Base-by-base conservation (phyloP, 176 grass and related monocot species). In the Coix lacrymajobi region DNA sequence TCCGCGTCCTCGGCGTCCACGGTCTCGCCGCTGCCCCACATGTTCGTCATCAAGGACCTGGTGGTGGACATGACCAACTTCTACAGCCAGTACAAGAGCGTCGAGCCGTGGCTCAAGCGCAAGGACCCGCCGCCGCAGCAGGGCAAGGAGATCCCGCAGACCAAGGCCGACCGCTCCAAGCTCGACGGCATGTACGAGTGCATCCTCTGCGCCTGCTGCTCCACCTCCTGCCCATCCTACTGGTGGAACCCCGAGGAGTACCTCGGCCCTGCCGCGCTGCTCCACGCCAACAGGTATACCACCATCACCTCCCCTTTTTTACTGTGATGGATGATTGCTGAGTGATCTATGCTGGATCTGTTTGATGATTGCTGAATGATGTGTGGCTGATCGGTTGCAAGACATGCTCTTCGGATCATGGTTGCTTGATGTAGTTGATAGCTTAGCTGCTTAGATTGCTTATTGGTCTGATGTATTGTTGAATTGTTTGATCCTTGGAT, bases 21-120 rank as follows among this genome's bases (percentile, higher is more conserved):
- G 10, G 84, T 98, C 85, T 90, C 96, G 52, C 96, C 96, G 37
- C 87, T 98, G 14, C 96, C 96, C 0, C 96, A 98, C 85, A 98
- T 98, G 96, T 98, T 91, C 76, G 96, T 98, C 68, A 44, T 98
- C 69, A 98, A 98, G 88, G 96, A 98, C 80, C 82, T 98, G 46
- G 91, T 98, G 82, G 96, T 98, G 19, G 96, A 95, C 73, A 98
- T 98, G 96, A 98, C 96, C 75, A 98, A 97, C 77, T 97, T 97
- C 86, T 97, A 97, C 86, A 89, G 1, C 81, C 94, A 97, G 94
- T 97, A 97, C 81, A 97, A 91, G 84, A 93, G 91, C 77, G 88
- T 97, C 10, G 94, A 97, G 84, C 94, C 94, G 0, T 97, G 94
- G 94, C 88, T 93, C 51, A 97, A 97, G 86, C 86, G 91, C 69